These are phyloP conservation scores for Magnolia kwangsiensis DNA, from an alignment of 164 flowering plant species.

Conservation along the genomic window DNA sequence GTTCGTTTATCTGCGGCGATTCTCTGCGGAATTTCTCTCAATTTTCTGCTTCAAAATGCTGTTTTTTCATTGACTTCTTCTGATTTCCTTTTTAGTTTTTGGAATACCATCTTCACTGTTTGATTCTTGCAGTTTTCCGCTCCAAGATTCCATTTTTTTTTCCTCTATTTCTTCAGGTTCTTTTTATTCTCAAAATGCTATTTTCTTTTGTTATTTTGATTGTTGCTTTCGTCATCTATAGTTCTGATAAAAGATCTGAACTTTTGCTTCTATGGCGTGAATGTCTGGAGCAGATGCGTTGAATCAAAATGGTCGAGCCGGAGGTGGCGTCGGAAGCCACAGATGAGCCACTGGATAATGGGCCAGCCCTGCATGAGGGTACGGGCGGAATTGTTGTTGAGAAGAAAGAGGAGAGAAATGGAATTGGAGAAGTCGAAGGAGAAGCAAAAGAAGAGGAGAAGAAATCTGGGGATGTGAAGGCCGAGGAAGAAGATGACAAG, in stretches of 20 bases:
- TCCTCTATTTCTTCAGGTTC: not conserved
- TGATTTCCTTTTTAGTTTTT: too few species aligned
- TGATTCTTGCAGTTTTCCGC: not conserved
- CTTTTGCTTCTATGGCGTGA: not conserved
- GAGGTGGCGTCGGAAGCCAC: slow-evolving; percentile 14
- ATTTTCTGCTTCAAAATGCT: too few species aligned
- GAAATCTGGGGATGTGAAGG: not conserved
- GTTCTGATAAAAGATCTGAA: not conserved
- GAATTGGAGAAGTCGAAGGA: not conserved
- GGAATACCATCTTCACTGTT: too few species aligned
- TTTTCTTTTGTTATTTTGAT: not conserved
- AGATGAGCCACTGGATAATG: slow-evolving; percentile 7
- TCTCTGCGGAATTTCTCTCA: too few species aligned
- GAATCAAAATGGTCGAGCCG: slow-evolving; percentile 17
- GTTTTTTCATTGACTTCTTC: too few species aligned
- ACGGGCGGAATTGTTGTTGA: not conserved
- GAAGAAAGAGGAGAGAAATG: slow-evolving; percentile 9
- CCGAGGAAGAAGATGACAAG: slow-evolving; percentile 6
- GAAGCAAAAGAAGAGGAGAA: not conserved
- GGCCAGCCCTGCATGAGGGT: slow-evolving; percentile 5
- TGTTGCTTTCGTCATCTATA: not conserved
- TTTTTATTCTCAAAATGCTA: not conserved
- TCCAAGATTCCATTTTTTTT: not conserved
- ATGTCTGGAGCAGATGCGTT: not conserved
- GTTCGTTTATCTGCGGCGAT: too few species aligned